Evolutionary conservation across 2,329 filamentous ascomycete genomes (phyloP), one percentile per base, ranked within the genome.

Genomic region (Sporothrix pallida): DNA sequence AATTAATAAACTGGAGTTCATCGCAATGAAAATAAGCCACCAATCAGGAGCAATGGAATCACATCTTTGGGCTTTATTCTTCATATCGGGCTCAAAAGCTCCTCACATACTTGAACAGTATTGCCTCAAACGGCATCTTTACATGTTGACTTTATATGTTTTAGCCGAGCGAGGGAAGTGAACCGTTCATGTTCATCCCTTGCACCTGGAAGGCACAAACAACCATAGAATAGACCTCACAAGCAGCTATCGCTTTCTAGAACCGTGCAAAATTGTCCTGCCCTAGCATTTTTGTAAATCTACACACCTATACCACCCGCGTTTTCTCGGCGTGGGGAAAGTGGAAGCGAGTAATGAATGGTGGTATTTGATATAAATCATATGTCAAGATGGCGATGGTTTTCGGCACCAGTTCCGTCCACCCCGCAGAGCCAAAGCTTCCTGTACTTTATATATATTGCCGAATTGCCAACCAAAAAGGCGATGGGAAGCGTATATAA

Each of bases 1-100:
- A 44, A 44, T 65, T 9, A 8, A 46, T 26, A 10, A 37, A 12
- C 37, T 1, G 17, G 20, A 26, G 8, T 9, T 48, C n/a, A 8
- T n/a, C 1, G 9, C n/a, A 3, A 13, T 46, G 10, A n/a, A 52
- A 68, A 70, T 42, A 70, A 54, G 67, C 67, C 48, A 56, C 67
- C 50, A 70, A 56, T 56, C 67, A 23, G 48, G 63, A 52, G 8
- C 15, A 44, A 13, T 23, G 12, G 12, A 23, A 17, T 26, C n/a
- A n/a, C 13, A 37, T 5, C 50, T 17, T 52, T 52, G 12, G 50
- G 15, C 50, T 58, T 58, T 20, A 4, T 58, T 20, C 54, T 26
- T 13, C 7, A 58, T 58, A 26, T 26, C 23, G 10, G 54, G 15
- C 15, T 17, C n/a, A 52, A 15, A 52, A 52, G 31, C 31, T 37